Percentiles rank a stretch among this genome's conserved stretches.
Evolutionary conservation across 352 stramenopile species (phyloP).

Genomic region (Blastocystis sp.): DNA sequence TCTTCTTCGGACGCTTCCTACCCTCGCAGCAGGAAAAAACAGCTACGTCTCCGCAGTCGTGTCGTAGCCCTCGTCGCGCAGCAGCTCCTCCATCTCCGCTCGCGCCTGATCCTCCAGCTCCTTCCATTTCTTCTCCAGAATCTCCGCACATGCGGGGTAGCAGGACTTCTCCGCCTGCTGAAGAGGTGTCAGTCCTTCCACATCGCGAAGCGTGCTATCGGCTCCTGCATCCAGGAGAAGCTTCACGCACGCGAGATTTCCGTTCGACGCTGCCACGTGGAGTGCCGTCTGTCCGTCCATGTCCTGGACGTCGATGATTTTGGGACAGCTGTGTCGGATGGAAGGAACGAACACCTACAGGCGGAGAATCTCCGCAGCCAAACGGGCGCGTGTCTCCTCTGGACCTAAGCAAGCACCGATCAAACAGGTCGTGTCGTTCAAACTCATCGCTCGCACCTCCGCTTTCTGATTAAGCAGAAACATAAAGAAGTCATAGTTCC

Average conservation of each 20-base stretch:
- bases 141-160: slow-evolving; percentile 8
- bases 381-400: not conserved
- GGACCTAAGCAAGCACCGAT: slow-evolving; percentile 21
- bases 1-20: not conserved
- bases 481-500: slow-evolving; percentile 51
- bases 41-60: not conserved
- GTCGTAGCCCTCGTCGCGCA: slow-evolving; percentile 24
- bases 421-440: slow-evolving; percentile 35
- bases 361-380: slow-evolving; percentile 15
- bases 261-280: slow-evolving; percentile 12
- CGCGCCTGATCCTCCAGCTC: slow-evolving; percentile 27
- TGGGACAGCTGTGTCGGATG: not conserved
- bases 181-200: slow-evolving; percentile 41
- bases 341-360: not conserved
- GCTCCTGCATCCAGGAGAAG: slow-evolving; percentile 35
- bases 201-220: slow-evolving; percentile 44
- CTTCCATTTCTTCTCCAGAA: slow-evolving; percentile 47
- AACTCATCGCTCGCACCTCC: slow-evolving; percentile 15
- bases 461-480: slow-evolving; percentile 35
- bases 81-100: slow-evolving; percentile 38
- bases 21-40: too few relatives aligned
- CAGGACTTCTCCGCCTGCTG: slow-evolving; percentile 47
- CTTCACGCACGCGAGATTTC: slow-evolving; percentile 45
- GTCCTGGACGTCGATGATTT: slow-evolving; percentile 52
- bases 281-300: slow-evolving; percentile 42